A percentile compares a stretch with the other conserved stretches of the same genome.
These are phyloP conservation scores for Rhizoctonia solani DNA, from an alignment of 1,284 basidiomycete genomes.

Conservation along the genomic window DNA sequence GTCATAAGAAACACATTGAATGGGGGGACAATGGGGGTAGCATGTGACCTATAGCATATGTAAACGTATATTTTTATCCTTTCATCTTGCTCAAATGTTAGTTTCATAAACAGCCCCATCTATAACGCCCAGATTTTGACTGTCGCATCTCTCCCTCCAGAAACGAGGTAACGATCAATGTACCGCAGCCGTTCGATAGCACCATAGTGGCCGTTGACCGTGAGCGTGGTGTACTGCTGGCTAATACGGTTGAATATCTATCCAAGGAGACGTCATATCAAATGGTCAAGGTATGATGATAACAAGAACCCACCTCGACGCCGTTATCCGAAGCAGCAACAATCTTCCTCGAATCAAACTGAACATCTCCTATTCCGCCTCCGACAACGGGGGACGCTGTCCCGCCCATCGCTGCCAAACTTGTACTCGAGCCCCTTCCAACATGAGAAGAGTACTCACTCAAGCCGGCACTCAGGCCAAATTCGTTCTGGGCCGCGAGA, in stretches of 20 bases:
- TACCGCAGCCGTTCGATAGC: constrained; percentile 91
- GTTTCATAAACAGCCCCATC: constrained; percentile 32
- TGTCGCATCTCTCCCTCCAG: constrained; percentile 84
- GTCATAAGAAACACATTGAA: constrained; percentile 9
- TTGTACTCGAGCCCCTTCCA: neutral
- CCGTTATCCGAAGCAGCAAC: constrained; percentile 93
- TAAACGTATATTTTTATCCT: neutral
- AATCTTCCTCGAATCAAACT: constrained; percentile 95
- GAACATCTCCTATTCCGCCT: constrained; percentile 52
- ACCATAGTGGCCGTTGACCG: constrained; percentile 88
- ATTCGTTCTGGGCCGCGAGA: neutral
- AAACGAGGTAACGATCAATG: constrained; percentile 94
- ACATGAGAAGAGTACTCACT: constrained; percentile 23
- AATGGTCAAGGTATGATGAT: constrained; percentile 3
- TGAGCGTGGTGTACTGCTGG: constrained; percentile 81
- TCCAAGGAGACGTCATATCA: too few species aligned
- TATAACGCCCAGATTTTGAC: constrained; percentile 97
- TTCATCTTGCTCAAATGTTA: neutral
- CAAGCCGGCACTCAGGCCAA: constrained; percentile 19
- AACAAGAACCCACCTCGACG: constrained; percentile 66
- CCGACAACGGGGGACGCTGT: neutral
- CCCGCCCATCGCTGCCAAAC: neutral
- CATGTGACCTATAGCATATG: neutral
- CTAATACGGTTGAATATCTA: constrained; percentile 96
- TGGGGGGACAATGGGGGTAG: constrained; percentile 3